Base-by-base conservation (phyloP, 352 stramenopile genomes). In the Synura sp. region DNA sequence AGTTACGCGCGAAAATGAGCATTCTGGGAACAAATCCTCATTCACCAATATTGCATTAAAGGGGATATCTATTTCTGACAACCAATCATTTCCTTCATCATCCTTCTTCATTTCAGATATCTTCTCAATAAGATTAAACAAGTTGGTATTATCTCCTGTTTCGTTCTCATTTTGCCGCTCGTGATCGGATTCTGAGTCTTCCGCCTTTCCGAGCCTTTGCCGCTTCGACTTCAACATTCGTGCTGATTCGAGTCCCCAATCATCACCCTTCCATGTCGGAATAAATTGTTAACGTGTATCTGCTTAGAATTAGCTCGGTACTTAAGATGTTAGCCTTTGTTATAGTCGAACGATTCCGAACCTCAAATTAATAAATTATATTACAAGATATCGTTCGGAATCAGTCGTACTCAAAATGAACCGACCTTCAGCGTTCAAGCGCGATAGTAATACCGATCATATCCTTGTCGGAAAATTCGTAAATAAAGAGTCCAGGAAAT, bases 311-410 rank as follows among this genome's bases (percentile, higher is more conserved):
- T n/a, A n/a, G n/a, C n/a, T n/a, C n/a, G n/a, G n/a, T n/a, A n/a
- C n/a, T 63, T 12, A 63, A n/a, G n/a, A n/a, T n/a, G n/a, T n/a
- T n/a, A n/a, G n/a, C n/a, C n/a, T n/a, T n/a, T n/a, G n/a, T n/a
- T 63, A 29, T 63, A 63, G 29, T 63, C 49, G 49, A 63, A 63
- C 49, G 49, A 63, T 29, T 29, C 29, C 49, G 49, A 63, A 22
- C 49, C 49, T 63, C 29, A 63, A 63, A 12, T 63, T 63, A 63
- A n/a, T 63, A 29, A 29, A 63, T 63, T 63, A 63, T 63, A 63
- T 63, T 22, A 63, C 14, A 63, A 63, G 49, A 63, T 63, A 63
- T 63, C 49, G 49, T 63, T 12, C n/a, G n/a, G n/a, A n/a, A n/a
- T n/a, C n/a, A n/a, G n/a, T n/a, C n/a, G n/a, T n/a, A n/a, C n/a